Evolutionary conservation across 306 rosid species (phyloP), one percentile per base, ranked within the genome.

Genomic region (Trifolium subterraneum): DNA sequence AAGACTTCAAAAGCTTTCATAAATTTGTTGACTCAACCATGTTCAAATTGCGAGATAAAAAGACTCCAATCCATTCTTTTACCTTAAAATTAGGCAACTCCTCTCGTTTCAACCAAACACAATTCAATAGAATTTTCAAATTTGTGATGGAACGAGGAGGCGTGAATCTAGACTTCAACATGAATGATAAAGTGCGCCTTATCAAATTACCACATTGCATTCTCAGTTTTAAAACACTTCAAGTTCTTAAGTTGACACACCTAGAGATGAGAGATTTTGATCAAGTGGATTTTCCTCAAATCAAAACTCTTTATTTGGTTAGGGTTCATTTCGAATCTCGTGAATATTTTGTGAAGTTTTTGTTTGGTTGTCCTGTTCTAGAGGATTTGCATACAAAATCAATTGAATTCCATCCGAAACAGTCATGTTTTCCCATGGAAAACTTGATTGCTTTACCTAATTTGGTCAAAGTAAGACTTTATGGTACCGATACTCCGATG

Each of bases 121-220:
- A 33, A 2, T 61, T 9, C 9, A 15, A 33, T 10, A 2, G 7
- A 8, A 33, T 36, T 2, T 10, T 56, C 6, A 23, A 23, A 5
- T 23, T 56, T 56, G 35, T 23, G 0, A 23, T 10, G 8, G 16
- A 56, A 11, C 35, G 9, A 1, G 23, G 68, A 15, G 0, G 36
- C 13, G 1, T 1, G 22, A 15, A 31, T 61, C 23, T 61, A 3
- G 8, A 10, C 8, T 25, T 56, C 16, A 6, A 10, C 6, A 22
- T 56, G 62, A 4, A 3, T 3, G 25, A 1, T 8, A 51, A 18
- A 16, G 0, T 0, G 0, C 0, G 4, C 2, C 0, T 0, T 52
- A 52, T 19, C 60, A 19, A 10, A 52, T 9, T 52, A 52, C 60
- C 27, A 3, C 25, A 4, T 1, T 0, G 27, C 13, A 9, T 52